These are phyloP conservation scores for Pseudozyma sp. DNA, from an alignment of 1,284 basidiomycete genomes.

Conservation along the genomic window DNA sequence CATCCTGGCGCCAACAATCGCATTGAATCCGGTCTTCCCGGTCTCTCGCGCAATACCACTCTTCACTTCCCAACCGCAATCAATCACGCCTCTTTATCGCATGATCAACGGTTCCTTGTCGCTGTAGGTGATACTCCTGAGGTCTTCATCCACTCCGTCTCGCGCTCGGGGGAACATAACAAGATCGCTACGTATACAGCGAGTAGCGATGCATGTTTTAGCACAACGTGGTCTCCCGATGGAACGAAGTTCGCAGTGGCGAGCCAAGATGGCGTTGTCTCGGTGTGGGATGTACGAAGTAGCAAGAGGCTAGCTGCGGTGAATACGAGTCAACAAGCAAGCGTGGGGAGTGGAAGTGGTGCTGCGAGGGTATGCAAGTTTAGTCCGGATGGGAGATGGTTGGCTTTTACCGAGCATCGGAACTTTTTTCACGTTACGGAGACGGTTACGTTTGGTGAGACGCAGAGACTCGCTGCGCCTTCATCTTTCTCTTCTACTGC, in stretches of 20 bases:
- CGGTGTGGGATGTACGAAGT: conserved; percentile 71
- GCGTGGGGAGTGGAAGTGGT: conserved; percentile 34
- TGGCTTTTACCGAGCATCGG: conserved; percentile 59
- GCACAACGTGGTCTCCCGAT: conserved; percentile 82
- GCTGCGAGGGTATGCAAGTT: conserved; percentile 58
- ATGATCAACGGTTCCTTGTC: conserved; percentile 82
- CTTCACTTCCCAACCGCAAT: conserved; percentile 52
- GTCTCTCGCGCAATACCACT: conserved; percentile 70
- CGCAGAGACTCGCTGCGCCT: conserved; percentile 23
- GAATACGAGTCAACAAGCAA: conserved; percentile 34
- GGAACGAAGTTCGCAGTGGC: conserved; percentile 86
- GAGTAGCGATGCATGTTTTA: conserved; percentile 76
- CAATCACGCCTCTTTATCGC: conserved; percentile 73
- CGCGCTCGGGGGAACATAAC: conserved; percentile 39
- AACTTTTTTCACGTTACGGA: conserved; percentile 54
- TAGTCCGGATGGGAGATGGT: conserved; percentile 49
- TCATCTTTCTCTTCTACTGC: too few relatives aligned
- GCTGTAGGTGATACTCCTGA: conserved; percentile 87
- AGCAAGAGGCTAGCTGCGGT: conserved; percentile 58
- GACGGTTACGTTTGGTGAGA: conserved; percentile 46
- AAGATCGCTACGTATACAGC: conserved; percentile 56
- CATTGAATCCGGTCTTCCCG: conserved; percentile 71
- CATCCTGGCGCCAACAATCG: conserved; percentile 65
- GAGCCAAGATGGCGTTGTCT: conserved; percentile 84
- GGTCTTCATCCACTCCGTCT: conserved; percentile 72